Base-by-base conservation (phyloP, 495 filamentous ascomycete genomes). In the Aspergillus steynii region DNA sequence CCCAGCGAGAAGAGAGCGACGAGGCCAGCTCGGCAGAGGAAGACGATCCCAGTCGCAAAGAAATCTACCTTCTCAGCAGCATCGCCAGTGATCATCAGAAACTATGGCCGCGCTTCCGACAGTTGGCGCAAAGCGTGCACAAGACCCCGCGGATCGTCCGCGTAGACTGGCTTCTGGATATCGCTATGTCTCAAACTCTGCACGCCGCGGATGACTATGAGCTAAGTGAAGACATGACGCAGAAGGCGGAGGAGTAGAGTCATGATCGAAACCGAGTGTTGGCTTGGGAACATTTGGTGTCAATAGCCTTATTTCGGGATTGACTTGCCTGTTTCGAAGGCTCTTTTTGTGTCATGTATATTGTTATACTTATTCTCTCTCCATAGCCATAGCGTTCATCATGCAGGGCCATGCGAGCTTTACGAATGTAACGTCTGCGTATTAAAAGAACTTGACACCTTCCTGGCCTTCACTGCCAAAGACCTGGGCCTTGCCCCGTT, bases 401-500 rank as follows among this genome's bases (percentile, higher is more conserved):
- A 50, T 42, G 9, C 12, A 42, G 1, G 37, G 37, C 37, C 37
- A 42, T 42, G 12, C 37, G 37, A 42, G 37, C 15, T 50, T 31
- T 15, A 54, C 26, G 52, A 37, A 37, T 37, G 31, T 37, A 54
- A 54, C 52, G 52, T 29, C 52, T 27, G 53, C 34, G 50, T 4
- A 61, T 79, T 79, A 98, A 71, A 97, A 97, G 79, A 99, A 98
- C 77, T 99, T 99, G 60, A 97, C 91, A 56, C 95, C 95, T 68
- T 87, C 85, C 60, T 89, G 86, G 64, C 94, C 94, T 62, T 93
- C 93, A 45, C 65, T 74, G 25, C 94, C 94, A 80, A 99, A 97
- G 12, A 98, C 85, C 75, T 97, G 93, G 27, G 95, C 93, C 75
- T 90, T 96, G 62, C 93, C 93, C 42, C 88, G 80, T 80, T 93